Conservation (phyloP, 441 rosid species). For the Gossypium davidsonii region DNA sequence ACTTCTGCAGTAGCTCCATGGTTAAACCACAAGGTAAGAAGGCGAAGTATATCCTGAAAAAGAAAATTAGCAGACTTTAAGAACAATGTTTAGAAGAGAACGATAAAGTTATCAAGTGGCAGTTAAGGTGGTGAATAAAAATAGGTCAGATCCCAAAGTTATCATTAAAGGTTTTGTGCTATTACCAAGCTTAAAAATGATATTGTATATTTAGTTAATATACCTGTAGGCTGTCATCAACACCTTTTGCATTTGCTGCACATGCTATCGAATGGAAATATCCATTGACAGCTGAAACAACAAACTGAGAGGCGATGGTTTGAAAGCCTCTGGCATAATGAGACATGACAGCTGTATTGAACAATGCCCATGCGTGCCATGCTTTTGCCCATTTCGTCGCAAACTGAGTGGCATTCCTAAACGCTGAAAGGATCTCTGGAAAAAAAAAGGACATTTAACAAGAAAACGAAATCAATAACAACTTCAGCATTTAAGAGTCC, state of each 20-base stretch:
- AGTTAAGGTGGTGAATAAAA: background rate
- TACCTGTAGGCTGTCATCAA: constrained; percentile 99
- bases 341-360: constrained; percentile 98
- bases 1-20: constrained; percentile 96
- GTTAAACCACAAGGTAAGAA: constrained; percentile 98
- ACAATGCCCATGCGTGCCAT: constrained; percentile 99
- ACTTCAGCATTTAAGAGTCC: constrained; percentile 6
- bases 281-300: constrained; percentile 93
- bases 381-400: constrained; percentile 94
- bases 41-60: constrained; percentile 96
- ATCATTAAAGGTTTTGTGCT: background rate
- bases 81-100: background rate
- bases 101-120: background rate
- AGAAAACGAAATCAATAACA: constrained; percentile 16
- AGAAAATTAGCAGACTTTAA: constrained; percentile 18
- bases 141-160: background rate
- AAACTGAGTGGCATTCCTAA: constrained; percentile 71
- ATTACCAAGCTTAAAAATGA: background rate
- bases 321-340: constrained; percentile 79
- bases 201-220: background rate
- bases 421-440: constrained; percentile 77
- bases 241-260: constrained; percentile 95
- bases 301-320: constrained; percentile 63
- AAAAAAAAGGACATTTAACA: constrained; percentile 11
- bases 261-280: constrained; percentile 97